Conservation (phyloP, 768 basidiomycete species). For the Calocera viscosa region DNA sequence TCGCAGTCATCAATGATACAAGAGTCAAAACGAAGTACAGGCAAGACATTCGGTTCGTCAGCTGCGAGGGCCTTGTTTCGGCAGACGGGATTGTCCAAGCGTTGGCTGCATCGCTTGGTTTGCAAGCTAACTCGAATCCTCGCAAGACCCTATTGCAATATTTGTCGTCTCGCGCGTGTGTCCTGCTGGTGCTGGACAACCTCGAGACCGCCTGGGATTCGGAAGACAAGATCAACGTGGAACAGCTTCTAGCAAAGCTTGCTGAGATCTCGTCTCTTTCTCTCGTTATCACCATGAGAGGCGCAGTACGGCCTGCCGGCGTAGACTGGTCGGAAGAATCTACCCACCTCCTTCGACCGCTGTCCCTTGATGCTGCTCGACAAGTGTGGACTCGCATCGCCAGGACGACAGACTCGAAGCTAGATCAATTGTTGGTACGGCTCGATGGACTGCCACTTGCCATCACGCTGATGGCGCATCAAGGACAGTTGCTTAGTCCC, state of each 20-base stretch:
- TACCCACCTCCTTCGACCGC: not conserved
- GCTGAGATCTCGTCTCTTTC: conserved; percentile 23
- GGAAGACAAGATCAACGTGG: conserved; percentile 19
- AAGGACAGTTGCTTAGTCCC: too few relatives aligned
- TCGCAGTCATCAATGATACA: conserved; percentile 25
- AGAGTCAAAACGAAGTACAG: conserved; percentile 21
- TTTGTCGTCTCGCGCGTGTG: conserved; percentile 18
- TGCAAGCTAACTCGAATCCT: conserved; percentile 19
- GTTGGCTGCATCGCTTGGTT: conserved; percentile 21
- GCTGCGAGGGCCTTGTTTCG: conserved; percentile 27
- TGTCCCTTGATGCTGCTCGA: conserved; percentile 18
- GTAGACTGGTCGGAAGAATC: conserved; percentile 10
- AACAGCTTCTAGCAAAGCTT: conserved; percentile 22
- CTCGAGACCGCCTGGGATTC: conserved; percentile 34
- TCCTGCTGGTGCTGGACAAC: conserved; percentile 31
- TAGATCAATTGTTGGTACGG: not conserved
- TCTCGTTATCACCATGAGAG: conserved; percentile 29
- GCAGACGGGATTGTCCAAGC: conserved; percentile 22
- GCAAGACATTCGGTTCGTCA: conserved; percentile 25
- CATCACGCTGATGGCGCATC: too few relatives aligned
- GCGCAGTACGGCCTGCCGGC: conserved; percentile 2
- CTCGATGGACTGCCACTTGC: too few relatives aligned
- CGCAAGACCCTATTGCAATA: conserved; percentile 21
- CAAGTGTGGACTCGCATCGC: conserved; percentile 22
- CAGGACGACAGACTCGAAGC: conserved; percentile 11